phyloP scores from a whole-genome alignment of 2,329 filamentous ascomycete genomes.

The Penicillium thymicola region DNA sequence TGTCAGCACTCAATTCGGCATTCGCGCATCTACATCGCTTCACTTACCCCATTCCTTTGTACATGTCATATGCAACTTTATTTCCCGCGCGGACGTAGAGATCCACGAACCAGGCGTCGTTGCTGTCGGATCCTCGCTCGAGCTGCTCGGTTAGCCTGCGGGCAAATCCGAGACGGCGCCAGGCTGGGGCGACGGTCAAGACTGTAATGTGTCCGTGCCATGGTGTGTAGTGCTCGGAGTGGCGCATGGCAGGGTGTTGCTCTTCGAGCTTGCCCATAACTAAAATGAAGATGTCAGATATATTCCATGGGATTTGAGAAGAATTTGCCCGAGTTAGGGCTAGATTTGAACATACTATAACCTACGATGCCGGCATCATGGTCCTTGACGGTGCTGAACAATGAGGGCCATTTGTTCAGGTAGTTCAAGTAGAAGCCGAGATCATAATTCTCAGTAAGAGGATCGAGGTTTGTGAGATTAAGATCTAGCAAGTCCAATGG shows the following conservation, averaged over 20 bases:
- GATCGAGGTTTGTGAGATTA: constrained; percentile 93
- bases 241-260: constrained; percentile 69
- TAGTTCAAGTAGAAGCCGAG: constrained; percentile 94
- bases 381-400: constrained; percentile 90
- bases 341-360: constrained; percentile 65
- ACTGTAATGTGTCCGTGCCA: constrained; percentile 99
- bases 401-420: constrained; percentile 88
- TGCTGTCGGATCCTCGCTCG: constrained; percentile 75
- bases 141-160: constrained; percentile 77
- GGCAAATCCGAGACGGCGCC: constrained; percentile 81
- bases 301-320: not conserved
- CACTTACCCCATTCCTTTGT: constrained; percentile 76
- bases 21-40: not conserved
- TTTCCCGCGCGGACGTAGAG: constrained; percentile 91
- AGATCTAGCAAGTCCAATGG: constrained; percentile 82
- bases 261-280: constrained; percentile 97
- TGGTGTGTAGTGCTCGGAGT: constrained; percentile 89
- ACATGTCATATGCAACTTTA: constrained; percentile 79
- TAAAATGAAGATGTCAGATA: constrained; percentile 8
- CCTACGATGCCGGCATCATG: constrained; percentile 83
- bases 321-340: not conserved
- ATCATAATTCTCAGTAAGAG: constrained; percentile 96
- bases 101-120: constrained; percentile 92
- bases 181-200: constrained; percentile 83
- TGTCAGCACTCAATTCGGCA: constrained; percentile 1